These are phyloP conservation scores for Diophrys appendiculata DNA, from an alignment of 73 alveolate species.

Conservation along the genomic window DNA sequence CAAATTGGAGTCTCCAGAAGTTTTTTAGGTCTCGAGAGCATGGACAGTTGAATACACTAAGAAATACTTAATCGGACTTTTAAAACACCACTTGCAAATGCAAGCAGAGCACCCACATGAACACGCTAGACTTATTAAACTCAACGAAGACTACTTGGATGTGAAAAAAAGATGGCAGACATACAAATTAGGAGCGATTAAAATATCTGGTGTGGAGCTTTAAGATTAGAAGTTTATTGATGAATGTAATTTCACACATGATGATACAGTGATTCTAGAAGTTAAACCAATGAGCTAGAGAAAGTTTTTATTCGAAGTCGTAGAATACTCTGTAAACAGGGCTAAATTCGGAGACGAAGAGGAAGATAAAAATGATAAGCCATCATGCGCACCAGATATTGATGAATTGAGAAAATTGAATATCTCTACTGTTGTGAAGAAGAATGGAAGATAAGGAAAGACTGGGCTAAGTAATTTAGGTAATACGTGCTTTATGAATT, in stretches of 20 bases:
- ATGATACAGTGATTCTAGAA: slow-evolving; percentile 13
- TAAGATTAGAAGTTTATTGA: slow-evolving; percentile 14
- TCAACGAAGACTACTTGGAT: not conserved
- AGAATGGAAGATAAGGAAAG: too few relatives aligned
- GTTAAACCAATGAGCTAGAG: not conserved
- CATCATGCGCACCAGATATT: not conserved
- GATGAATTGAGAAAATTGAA: not conserved
- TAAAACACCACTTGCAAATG: not conserved
- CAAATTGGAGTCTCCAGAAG: slow-evolving; percentile 5
- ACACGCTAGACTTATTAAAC: slow-evolving; percentile 17
- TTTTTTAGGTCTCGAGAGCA: slow-evolving; percentile 25
- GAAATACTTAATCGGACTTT: slow-evolving; percentile 25
- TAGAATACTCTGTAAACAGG: not conserved
- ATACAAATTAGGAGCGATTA: not conserved
- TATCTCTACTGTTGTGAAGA: too few relatives aligned
- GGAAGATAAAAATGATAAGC: not conserved
- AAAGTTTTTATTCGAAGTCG: not conserved
- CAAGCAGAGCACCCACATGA: not conserved
- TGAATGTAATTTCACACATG: slow-evolving; percentile 29
- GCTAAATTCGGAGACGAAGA: not conserved
- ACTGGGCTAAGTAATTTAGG: slow-evolving; percentile 94
- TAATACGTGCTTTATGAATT: slow-evolving; percentile 98
- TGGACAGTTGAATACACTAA: slow-evolving; percentile 40
- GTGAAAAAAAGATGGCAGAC: not conserved
- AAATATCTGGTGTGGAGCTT: not conserved